phyloP scores from a whole-genome alignment of 352 stramenopile genomes.

The Phytophthora megakarya region DNA sequence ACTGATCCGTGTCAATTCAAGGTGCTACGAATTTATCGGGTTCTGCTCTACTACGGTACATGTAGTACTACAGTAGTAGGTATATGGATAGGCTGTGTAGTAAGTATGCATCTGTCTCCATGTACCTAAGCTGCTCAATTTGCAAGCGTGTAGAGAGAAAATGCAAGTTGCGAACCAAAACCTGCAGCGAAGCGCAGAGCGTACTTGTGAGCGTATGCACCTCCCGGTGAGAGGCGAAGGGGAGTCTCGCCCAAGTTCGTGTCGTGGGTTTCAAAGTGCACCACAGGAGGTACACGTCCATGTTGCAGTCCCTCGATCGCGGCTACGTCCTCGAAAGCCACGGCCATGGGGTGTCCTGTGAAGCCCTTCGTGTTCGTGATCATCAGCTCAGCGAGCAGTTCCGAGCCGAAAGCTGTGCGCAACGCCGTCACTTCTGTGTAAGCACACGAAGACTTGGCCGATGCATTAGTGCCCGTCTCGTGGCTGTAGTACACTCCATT shows the following conservation, averaged over 20 bases:
- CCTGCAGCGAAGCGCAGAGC: conserved; percentile 95
- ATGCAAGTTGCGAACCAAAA: conserved; percentile 96
- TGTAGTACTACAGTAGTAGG: too few relatives aligned
- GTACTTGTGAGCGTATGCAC: conserved; percentile 86
- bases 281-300: conserved; percentile 89
- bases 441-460: conserved; percentile 91
- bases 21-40: not conserved
- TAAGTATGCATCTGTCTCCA: conserved; percentile 24
- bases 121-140: conserved; percentile 26
- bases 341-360: conserved; percentile 96
- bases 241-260: conserved; percentile 54
- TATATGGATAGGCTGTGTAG: too few relatives aligned
- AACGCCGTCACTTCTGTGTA: conserved; percentile 90
- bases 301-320: conserved; percentile 91
- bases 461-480: conserved; percentile 97
- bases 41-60: conserved; percentile 9
- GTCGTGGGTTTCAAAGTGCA: conserved; percentile 91
- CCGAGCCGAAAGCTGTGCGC: conserved; percentile 67
- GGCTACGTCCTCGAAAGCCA: conserved; percentile 96
- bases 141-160: conserved; percentile 92
- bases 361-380: conserved; percentile 95
- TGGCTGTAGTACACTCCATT: conserved; percentile 97
- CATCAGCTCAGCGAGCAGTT: conserved; percentile 76
- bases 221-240: conserved; percentile 63
- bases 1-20: conserved; percentile 21